Conservation (phyloP, 768 basidiomycete genomes). For the Pleurotus platypus region DNA sequence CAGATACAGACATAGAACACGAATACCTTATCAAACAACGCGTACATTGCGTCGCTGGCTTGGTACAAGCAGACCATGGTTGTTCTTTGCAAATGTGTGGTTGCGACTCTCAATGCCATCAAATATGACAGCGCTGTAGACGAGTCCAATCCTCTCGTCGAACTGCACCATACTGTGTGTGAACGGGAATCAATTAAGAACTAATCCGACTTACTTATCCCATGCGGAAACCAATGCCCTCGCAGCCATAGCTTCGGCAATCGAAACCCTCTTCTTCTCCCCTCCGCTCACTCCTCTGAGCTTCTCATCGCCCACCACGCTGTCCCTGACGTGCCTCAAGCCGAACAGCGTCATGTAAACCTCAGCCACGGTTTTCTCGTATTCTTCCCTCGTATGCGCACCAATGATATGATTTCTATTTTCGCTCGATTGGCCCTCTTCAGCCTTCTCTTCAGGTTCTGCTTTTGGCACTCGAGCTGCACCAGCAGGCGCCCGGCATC, state of each 20-base stretch:
- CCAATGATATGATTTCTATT: constrained; percentile 24
- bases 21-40: constrained; percentile 54
- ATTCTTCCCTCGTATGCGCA: constrained; percentile 36
- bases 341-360: constrained; percentile 70
- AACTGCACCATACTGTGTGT: constrained; percentile 26
- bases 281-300: constrained; percentile 60
- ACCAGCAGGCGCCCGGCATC: neutral
- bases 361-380: constrained; percentile 47
- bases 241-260: constrained; percentile 63
- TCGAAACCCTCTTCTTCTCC: constrained; percentile 81
- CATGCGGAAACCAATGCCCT: constrained; percentile 62
- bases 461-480: neutral
- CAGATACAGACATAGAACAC: too few relatives aligned
- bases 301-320: constrained; percentile 69
- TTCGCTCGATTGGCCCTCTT: neutral
- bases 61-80: constrained; percentile 68
- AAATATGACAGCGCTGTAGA: constrained; percentile 63
- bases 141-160: constrained; percentile 47
- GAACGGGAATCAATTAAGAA: constrained; percentile 10
- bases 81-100: constrained; percentile 37
- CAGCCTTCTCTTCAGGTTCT: neutral
- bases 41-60: constrained; percentile 38
- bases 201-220: constrained; percentile 60
- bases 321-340: constrained; percentile 66
- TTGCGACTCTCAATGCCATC: constrained; percentile 52